Percentiles rank a stretch among this genome's conserved stretches.
These are phyloP conservation scores for Talaromyces piceae DNA, from an alignment of 2,329 filamentous ascomycete species.

Conservation along the genomic window DNA sequence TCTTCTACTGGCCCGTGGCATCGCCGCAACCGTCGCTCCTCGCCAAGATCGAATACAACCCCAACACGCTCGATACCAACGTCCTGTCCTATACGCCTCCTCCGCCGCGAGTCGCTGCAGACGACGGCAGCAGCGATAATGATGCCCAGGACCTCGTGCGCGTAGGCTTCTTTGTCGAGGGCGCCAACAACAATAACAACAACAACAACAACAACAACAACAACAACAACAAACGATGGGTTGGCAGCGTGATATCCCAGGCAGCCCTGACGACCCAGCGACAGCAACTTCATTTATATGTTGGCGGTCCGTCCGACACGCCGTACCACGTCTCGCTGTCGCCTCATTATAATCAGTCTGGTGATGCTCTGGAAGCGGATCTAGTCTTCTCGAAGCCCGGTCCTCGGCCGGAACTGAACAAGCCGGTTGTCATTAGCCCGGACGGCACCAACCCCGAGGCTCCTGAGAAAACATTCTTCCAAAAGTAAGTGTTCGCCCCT, in stretches of 20 bases:
- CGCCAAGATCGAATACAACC: conserved; percentile 36
- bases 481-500: conserved; percentile 29
- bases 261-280: conserved; percentile 23
- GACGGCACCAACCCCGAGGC: conserved; percentile 33
- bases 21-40: conserved; percentile 28
- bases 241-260: conserved; percentile 33
- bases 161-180: conserved; percentile 44
- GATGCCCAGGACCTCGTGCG: conserved; percentile 40
- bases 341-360: conserved; percentile 14
- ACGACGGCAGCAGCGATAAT: background rate
- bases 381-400: conserved; percentile 26
- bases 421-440: conserved; percentile 30
- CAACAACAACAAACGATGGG: conserved; percentile 31
- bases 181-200: no score
- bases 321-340: conserved; percentile 35
- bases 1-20: conserved; percentile 32
- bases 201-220: no score
- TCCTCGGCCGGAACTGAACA: conserved; percentile 32
- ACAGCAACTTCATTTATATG: conserved; percentile 33
- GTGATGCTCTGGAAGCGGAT: conserved; percentile 21
- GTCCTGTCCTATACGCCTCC: conserved; percentile 35
- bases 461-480: conserved; percentile 38
- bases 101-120: conserved; percentile 3
- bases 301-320: conserved; percentile 25
- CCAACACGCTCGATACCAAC: conserved; percentile 26